phyloP scores from a whole-genome alignment of 495 filamentous ascomycete genomes.

The Hyaloscypha hepaticicola region DNA sequence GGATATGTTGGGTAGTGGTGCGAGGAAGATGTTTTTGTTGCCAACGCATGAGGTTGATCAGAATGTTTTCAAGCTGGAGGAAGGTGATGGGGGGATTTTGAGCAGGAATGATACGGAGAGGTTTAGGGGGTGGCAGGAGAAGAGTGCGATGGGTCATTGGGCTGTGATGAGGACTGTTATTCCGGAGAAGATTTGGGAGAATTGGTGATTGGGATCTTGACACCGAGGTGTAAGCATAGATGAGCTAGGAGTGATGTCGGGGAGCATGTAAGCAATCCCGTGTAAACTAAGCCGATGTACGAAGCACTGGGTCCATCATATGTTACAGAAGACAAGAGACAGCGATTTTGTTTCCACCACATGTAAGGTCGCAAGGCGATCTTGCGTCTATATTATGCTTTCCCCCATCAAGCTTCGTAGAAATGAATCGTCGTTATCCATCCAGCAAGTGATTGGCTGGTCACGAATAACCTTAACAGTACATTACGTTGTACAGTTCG shows the following conservation, averaged over 20 bases:
- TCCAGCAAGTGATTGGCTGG: too few relatives aligned
- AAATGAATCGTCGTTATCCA: too few relatives aligned
- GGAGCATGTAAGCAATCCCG: not conserved
- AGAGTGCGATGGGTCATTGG: constrained; percentile 84
- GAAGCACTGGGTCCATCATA: not conserved
- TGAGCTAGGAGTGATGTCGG: not conserved
- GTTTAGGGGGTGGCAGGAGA: constrained; percentile 67
- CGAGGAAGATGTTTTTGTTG: constrained; percentile 64
- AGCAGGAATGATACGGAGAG: constrained; percentile 55
- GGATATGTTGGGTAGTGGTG: constrained; percentile 72
- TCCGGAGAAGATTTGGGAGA: constrained; percentile 79
- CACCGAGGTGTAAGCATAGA: not conserved
- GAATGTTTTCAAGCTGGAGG: constrained; percentile 43
- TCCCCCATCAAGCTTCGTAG: too few relatives aligned
- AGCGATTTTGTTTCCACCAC: too few relatives aligned
- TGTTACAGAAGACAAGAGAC: not conserved
- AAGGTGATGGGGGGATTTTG: constrained; percentile 46
- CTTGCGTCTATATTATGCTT: too few relatives aligned
- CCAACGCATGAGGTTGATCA: constrained; percentile 72
- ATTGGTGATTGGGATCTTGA: constrained; percentile 56
- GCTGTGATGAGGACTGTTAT: constrained; percentile 83
- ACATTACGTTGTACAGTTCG: too few relatives aligned
- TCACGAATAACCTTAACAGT: too few relatives aligned
- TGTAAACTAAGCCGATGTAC: not conserved
- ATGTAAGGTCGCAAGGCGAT: too few relatives aligned